Conservation (phyloP, 1,284 basidiomycete species). For the Heterobasidion parviporum region DNA sequence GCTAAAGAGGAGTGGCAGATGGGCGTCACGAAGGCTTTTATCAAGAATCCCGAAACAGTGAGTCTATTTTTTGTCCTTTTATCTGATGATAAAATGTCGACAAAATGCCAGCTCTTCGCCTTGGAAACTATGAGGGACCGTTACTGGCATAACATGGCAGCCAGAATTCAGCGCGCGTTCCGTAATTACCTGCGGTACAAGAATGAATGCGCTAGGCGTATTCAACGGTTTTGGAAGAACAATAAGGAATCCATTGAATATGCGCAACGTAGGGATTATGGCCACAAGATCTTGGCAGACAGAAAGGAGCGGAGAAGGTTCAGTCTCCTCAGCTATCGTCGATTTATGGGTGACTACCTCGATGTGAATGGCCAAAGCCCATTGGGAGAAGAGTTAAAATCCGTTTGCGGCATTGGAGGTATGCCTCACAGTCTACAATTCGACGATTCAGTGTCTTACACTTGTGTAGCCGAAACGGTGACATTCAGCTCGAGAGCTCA, state of each 20-base stretch:
- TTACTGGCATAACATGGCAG: conserved; percentile 99
- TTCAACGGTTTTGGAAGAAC: conserved; percentile 98
- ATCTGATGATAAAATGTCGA: background rate
- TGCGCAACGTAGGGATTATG: conserved; percentile 86
- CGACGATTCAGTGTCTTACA: conserved; percentile 4
- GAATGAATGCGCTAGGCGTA: conserved; percentile 90
- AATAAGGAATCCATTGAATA: conserved; percentile 93
- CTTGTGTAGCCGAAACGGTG: conserved; percentile 55
- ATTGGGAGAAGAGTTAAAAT: conserved; percentile 73
- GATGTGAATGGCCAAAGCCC: conserved; percentile 80
- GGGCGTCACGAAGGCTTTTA: conserved; percentile 98
- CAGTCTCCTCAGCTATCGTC: conserved; percentile 89
- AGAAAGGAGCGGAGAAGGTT: conserved; percentile 93
- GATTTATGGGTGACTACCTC: conserved; percentile 97
- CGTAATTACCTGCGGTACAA: conserved; percentile 94
- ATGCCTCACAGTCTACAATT: conserved; percentile 20
- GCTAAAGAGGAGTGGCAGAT: conserved; percentile 98
- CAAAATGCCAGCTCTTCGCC: conserved; percentile 73
- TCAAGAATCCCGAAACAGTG: conserved; percentile 98
- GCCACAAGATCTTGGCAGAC: conserved; percentile 85
- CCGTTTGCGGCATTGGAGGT: conserved; percentile 73
- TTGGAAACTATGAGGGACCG: conserved; percentile 97
- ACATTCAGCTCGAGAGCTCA: conserved; percentile 85
- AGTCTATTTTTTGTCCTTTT: conserved; percentile 13
- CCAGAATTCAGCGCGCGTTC: conserved; percentile 93